Base-by-base conservation (phyloP, 192 early-diverging fungal genomes). In the Backusella australiensis region DNA sequence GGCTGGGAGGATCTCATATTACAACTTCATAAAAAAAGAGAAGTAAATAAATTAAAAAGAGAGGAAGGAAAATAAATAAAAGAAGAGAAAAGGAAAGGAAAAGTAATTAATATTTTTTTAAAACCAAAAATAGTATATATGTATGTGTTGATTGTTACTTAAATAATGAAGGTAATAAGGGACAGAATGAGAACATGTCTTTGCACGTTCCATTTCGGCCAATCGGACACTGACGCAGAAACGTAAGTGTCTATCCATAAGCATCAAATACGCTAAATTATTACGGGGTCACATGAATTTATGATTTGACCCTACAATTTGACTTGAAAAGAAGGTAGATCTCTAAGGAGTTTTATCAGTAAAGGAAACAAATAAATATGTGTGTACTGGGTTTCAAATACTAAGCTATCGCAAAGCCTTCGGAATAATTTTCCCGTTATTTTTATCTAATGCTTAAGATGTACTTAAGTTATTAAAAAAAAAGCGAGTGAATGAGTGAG, bases 171-270 rank as follows among this genome's bases (percentile, higher is more conserved):
- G 52, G n/a, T 8, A 53, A 53, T 53, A 53, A 53, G 52, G 52
- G 52, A 53, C 52, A 53, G 52, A 53, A 53, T 53, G 52, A 21
- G n/a, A 53, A 21, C 52, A 53, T 53, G 52, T 53, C n/a, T 53
- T 53, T 53, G 19, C 52, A 53, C 52, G 52, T 53, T 53, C 21
- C 52, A 53, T 6, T 6, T 53, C 0, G 52, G 72, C 72, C 72
- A 73, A 73, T 73, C 72, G 72, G 72, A 73, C 52, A 52, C 52
- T 17, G 72, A 73, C 34, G 34, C 72, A 73, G 72, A 63, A 29
- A 53, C 52, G 52, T 53, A 21, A 53, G 23, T 53, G 6, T 53
- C 49, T 53, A n/a, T 19, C 5, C n/a, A 8, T 53, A 53, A 53
- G 49, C 17, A 52, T 6, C n/a, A 19, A 52, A 52, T 29, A 52